These are phyloP conservation scores for Populus trichocarpa DNA, from an alignment of 441 rosid genomes.

Conservation along the genomic window DNA sequence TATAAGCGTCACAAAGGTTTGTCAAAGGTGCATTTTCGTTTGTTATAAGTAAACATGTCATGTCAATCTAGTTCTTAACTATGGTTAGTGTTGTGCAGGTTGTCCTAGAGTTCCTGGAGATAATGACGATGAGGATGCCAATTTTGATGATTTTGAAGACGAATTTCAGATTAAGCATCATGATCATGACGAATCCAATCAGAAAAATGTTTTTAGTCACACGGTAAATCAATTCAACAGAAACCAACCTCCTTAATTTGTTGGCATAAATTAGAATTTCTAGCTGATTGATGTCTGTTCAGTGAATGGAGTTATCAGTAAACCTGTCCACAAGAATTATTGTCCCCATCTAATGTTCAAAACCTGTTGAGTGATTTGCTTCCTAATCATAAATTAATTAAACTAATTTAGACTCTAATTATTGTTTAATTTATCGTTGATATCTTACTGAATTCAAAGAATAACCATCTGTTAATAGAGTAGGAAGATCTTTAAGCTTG, in stretches of 20 bases:
- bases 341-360: background rate
- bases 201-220: conserved; percentile 34
- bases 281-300: background rate
- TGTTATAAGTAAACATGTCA: background rate
- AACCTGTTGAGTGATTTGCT: background rate
- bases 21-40: background rate
- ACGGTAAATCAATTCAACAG: conserved; percentile 38
- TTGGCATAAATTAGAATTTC: background rate
- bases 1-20: conserved; percentile 78
- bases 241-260: background rate
- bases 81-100: conserved; percentile 36
- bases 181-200: conserved; percentile 35
- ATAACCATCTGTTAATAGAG: background rate
- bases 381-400: background rate
- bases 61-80: background rate
- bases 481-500: background rate
- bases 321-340: background rate
- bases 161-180: conserved; percentile 52
- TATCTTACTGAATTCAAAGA: background rate
- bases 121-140: conserved; percentile 34
- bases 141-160: conserved; percentile 55
- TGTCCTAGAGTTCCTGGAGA: conserved; percentile 70
- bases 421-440: background rate
- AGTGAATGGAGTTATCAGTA: background rate
- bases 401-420: background rate